Evolutionary conservation across 345 rosid species (phyloP).

Genomic region (Eucalyptus lansdowneana): DNA sequence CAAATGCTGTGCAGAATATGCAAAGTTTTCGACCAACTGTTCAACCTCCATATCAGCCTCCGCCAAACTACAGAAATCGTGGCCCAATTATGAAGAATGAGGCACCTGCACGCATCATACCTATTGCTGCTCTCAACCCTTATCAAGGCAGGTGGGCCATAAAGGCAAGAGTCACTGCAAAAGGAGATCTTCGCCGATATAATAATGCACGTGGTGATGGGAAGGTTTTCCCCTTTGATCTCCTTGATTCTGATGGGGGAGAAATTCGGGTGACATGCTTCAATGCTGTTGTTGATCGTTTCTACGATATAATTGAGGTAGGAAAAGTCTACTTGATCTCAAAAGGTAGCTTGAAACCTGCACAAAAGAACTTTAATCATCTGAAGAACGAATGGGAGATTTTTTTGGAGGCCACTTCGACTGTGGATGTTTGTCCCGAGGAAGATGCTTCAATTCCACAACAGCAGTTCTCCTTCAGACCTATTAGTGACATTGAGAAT

Average conservation of each 20-base stretch:
- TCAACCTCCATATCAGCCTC: conserved; percentile 76
- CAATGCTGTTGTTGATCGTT: conserved; percentile 76
- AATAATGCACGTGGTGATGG: conserved; percentile 92
- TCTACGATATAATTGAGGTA: conserved; percentile 59
- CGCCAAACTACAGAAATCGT: conserved; percentile 59
- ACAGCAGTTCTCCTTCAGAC: conserved; percentile 77
- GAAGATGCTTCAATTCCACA: conserved; percentile 82
- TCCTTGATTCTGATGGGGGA: conserved; percentile 89
- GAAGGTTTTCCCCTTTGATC: conserved; percentile 83
- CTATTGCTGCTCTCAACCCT: conserved; percentile 77
- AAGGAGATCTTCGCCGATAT: conserved; percentile 81
- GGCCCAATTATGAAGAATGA: conserved; percentile 85
- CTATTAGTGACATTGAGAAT: conserved; percentile 71
- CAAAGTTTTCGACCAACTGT: conserved; percentile 50
- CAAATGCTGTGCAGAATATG: conserved; percentile 17
- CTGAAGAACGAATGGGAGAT: conserved; percentile 87
- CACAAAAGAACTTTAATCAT: conserved; percentile 81
- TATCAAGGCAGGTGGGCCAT: conserved; percentile 94
- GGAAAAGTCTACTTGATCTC: conserved; percentile 81
- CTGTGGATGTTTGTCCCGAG: conserved; percentile 63
- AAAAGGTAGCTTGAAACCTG: conserved; percentile 83
- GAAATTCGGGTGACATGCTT: conserved; percentile 88
- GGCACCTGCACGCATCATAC: conserved; percentile 74
- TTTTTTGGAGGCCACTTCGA: conserved; percentile 70
- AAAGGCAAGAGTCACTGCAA: conserved; percentile 86